These are phyloP conservation scores for Pulveroboletus sp. DNA, from an alignment of 768 basidiomycete species.

Conservation along the genomic window DNA sequence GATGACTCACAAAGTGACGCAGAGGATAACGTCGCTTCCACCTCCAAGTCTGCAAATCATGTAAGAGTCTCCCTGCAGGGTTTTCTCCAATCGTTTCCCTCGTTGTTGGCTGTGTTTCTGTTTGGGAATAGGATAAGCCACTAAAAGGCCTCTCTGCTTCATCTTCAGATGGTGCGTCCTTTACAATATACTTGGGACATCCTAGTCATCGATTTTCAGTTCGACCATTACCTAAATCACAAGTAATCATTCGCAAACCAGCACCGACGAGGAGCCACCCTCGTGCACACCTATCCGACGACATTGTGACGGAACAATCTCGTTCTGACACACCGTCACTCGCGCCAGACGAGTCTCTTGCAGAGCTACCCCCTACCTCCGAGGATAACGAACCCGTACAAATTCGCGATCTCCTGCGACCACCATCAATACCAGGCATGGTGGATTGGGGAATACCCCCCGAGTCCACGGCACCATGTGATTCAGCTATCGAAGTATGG, in stretches of 20 bases:
- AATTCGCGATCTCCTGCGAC: constrained; percentile 56
- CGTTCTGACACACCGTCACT: background rate
- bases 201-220: constrained; percentile 25
- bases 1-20: constrained; percentile 62
- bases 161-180: constrained; percentile 29
- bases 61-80: constrained; percentile 56
- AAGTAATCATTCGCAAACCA: constrained; percentile 58
- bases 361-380: constrained; percentile 11
- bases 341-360: constrained; percentile 17
- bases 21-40: constrained; percentile 40
- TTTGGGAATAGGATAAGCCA: constrained; percentile 62
- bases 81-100: constrained; percentile 54
- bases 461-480: constrained; percentile 49
- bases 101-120: constrained; percentile 59
- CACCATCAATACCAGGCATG: constrained; percentile 61
- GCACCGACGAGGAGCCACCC: constrained; percentile 47
- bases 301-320: constrained; percentile 29
- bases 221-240: constrained; percentile 47
- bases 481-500: constrained; percentile 61
- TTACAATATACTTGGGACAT: background rate
- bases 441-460: constrained; percentile 79
- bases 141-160: constrained; percentile 33
- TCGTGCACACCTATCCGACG: constrained; percentile 49
- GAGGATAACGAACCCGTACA: constrained; percentile 47
- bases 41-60: constrained; percentile 38